These are phyloP conservation scores for Trametes coccinea DNA, from an alignment of 768 basidiomycete species.

Conservation along the genomic window DNA sequence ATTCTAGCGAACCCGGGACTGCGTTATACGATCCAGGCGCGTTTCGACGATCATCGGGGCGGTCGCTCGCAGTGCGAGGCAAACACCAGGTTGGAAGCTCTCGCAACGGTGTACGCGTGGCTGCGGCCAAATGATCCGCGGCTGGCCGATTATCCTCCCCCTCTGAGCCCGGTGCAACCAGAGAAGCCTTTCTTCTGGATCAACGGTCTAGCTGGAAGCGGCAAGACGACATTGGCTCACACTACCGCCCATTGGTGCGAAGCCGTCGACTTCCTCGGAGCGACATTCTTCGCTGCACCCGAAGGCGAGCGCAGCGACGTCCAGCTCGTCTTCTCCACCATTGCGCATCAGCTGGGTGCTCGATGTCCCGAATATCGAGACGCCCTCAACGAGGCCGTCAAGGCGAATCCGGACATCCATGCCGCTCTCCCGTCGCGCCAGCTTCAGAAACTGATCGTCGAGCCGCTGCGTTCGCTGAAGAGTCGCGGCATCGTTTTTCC, in stretches of 20 bases:
- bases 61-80: background rate
- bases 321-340: constrained; percentile 18
- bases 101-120: constrained; percentile 1
- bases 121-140: background rate
- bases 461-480: constrained; percentile 8
- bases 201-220: constrained; percentile 18
- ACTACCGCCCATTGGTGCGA: constrained; percentile 7
- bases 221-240: constrained; percentile 17
- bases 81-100: background rate
- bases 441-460: constrained; percentile 13
- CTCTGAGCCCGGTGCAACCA: background rate
- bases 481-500: background rate
- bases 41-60: background rate
- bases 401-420: constrained; percentile 1
- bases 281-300: constrained; percentile 21
- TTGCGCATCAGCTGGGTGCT: constrained; percentile 15
- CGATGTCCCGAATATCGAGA: background rate
- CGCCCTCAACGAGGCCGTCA: background rate
- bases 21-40: background rate
- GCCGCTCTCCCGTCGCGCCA: constrained; percentile 3
- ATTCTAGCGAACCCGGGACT: background rate
- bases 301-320: constrained; percentile 13
- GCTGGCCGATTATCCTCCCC: background rate
- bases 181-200: constrained; percentile 16
- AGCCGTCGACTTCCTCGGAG: constrained; percentile 12